Conservation (phyloP, 495 filamentous ascomycete genomes). For the Collariella sp. region DNA sequence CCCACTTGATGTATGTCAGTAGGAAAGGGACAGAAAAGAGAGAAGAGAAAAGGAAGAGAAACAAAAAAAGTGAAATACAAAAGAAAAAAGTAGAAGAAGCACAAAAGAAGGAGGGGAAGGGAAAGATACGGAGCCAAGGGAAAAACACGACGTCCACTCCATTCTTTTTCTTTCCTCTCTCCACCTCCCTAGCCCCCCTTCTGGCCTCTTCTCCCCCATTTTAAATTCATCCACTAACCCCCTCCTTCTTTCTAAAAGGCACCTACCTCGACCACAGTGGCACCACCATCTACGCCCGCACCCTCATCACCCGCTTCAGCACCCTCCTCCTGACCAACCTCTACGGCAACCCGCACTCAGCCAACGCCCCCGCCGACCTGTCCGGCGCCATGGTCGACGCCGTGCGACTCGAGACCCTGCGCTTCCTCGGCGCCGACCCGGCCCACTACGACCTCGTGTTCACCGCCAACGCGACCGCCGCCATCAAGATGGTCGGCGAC, state of each 20-base stretch:
- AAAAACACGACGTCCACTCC: too few relatives aligned
- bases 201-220: too few relatives aligned
- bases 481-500: slow-evolving; percentile 71
- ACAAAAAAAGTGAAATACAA: too few relatives aligned
- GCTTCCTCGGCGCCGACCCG: slow-evolving; percentile 79
- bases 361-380: slow-evolving; percentile 53
- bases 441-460: slow-evolving; percentile 82
- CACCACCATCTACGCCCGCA: slow-evolving; percentile 61
- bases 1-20: too few relatives aligned
- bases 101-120: too few relatives aligned
- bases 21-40: too few relatives aligned
- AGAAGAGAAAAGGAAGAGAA: too few relatives aligned
- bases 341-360: slow-evolving; percentile 71
- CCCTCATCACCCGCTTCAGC: slow-evolving; percentile 52
- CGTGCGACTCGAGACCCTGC: slow-evolving; percentile 54
- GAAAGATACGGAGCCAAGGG: too few relatives aligned
- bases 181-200: slow-evolving; percentile 4
- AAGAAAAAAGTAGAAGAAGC: too few relatives aligned
- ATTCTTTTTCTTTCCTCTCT: background rate
- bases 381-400: slow-evolving; percentile 53
- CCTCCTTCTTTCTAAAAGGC: slow-evolving; percentile 15
- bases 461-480: slow-evolving; percentile 85
- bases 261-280: slow-evolving; percentile 69
- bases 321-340: slow-evolving; percentile 49
- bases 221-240: too few relatives aligned